Conservation (phyloP, 2,329 filamentous ascomycete species). For the Dothistroma septosporum region DNA sequence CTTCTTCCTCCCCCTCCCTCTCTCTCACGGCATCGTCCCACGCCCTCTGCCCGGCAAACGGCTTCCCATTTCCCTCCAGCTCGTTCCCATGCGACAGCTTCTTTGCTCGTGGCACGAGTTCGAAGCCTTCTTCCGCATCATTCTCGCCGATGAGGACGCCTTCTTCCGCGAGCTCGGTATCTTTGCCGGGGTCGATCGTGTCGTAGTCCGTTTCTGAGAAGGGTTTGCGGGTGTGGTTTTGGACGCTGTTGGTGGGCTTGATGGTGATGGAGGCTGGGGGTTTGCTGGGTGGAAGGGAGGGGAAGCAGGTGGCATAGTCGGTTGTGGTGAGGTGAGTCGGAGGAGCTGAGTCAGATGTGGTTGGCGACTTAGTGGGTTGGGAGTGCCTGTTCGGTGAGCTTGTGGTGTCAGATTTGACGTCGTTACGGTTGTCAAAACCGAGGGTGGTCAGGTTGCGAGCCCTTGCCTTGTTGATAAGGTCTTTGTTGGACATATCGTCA, state of each 20-base stretch:
- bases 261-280: background rate
- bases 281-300: background rate
- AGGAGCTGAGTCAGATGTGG: background rate
- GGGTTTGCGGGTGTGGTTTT: background rate
- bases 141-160: background rate
- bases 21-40: background rate
- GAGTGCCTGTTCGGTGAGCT: background rate
- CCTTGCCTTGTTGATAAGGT: background rate
- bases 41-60: background rate
- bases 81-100: background rate
- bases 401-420: background rate
- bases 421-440: background rate
- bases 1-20: too few relatives aligned
- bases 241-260: background rate
- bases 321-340: background rate
- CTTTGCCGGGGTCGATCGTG: background rate
- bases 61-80: background rate
- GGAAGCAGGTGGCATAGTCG: background rate
- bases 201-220: background rate
- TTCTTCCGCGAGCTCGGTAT: background rate
- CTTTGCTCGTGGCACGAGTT: background rate
- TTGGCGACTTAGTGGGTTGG: too few relatives aligned
- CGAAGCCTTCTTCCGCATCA: background rate
- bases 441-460: too few relatives aligned
- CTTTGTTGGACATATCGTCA: background rate